These are phyloP conservation scores for Abeoforma whisleri DNA, from an alignment of 78 protist genomes.

Conservation along the genomic window DNA sequence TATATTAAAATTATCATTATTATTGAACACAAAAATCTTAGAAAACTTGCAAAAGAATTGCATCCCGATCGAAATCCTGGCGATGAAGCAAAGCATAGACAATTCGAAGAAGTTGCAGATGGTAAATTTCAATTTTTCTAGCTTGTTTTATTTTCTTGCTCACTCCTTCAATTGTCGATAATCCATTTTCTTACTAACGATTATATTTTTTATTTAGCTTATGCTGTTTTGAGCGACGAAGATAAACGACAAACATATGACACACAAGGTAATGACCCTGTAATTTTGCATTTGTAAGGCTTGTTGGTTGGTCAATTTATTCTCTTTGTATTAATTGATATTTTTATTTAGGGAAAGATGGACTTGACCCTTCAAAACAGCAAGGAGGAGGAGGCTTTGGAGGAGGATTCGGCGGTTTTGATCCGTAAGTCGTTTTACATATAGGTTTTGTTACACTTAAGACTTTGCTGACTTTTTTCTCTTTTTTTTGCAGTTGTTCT, in stretches of 20 bases:
- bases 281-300: conserved; percentile 48
- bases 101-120: too few species aligned
- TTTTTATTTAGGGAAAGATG: conserved; percentile 59
- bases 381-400: background rate
- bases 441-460: background rate
- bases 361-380: background rate
- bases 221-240: conserved; percentile 74
- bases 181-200: too few species aligned
- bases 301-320: too few species aligned
- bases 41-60: too few species aligned
- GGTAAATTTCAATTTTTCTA: too few species aligned
- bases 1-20: too few species aligned
- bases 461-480: background rate
- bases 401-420: background rate
- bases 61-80: too few species aligned
- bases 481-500: background rate
- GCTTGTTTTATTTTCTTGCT: too few species aligned
- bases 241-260: conserved; percentile 76
- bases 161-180: too few species aligned
- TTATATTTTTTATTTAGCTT: conserved; percentile 47
- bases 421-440: background rate
- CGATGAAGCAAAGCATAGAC: too few species aligned
- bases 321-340: too few species aligned
- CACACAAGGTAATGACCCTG: conserved; percentile 78
- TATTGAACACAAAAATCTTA: too few species aligned